Conservation (phyloP, 106 monocot species). For the Chionographis japonica region DNA sequence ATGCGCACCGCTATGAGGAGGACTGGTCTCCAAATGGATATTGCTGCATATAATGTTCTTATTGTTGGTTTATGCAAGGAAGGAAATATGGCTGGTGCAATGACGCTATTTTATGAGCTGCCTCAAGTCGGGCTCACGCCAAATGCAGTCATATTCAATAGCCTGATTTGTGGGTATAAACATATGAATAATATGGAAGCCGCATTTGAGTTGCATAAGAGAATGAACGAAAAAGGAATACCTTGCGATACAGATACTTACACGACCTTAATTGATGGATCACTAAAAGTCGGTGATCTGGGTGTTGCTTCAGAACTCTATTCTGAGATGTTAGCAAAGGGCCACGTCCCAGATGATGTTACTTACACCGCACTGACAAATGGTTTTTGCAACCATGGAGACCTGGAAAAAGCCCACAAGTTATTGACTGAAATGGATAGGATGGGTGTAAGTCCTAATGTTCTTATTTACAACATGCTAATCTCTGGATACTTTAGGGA, state of each 20-base stretch:
- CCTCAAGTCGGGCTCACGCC: slow-evolving; percentile 37
- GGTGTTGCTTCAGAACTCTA: slow-evolving; percentile 43
- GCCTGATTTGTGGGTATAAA: slow-evolving; percentile 62
- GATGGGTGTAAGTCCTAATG: slow-evolving; percentile 34
- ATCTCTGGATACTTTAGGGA: slow-evolving; percentile 47
- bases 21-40: slow-evolving; percentile 37
- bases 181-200: slow-evolving; percentile 44
- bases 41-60: slow-evolving; percentile 36
- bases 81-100: slow-evolving; percentile 54
- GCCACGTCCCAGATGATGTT: slow-evolving; percentile 47
- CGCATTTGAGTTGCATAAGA: slow-evolving; percentile 36
- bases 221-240: slow-evolving; percentile 49
- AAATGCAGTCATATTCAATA: slow-evolving; percentile 44
- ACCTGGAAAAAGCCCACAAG: slow-evolving; percentile 40
- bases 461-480: slow-evolving; percentile 43
- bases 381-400: slow-evolving; percentile 40
- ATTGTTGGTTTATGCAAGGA: slow-evolving; percentile 53
- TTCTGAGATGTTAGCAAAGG: slow-evolving; percentile 48
- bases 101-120: slow-evolving; percentile 42
- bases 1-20: slow-evolving; percentile 45
- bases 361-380: slow-evolving; percentile 45
- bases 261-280: slow-evolving; percentile 73
- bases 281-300: slow-evolving; percentile 45
- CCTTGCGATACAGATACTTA: slow-evolving; percentile 54
- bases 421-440: slow-evolving; percentile 47